Base-by-base conservation (phyloP, 805 yeast genomes). In the Kodamaea lidongshanica region DNA sequence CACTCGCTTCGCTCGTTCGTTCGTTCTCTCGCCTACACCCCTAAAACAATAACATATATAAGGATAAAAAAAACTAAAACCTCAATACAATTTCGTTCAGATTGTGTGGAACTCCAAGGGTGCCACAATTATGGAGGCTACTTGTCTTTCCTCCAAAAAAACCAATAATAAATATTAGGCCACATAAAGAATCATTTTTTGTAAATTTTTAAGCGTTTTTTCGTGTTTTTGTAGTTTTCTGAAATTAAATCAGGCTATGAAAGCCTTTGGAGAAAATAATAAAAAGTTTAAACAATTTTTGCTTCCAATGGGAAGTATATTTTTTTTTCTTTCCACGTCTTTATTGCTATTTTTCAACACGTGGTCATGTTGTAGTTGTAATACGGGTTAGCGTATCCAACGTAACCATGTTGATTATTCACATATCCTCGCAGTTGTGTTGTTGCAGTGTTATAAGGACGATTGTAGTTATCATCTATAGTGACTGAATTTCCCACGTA, bases 381-480 rank as follows among this genome's bases (percentile, higher is more conserved):
- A 39, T 57, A 61, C 12, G 65, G 63, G 38, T 60, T 61, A 12
- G 59, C 41, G 35, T 57, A 58, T 10, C 65, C 64, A 19, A 55
- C 58, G 40, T 49, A 56, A 18, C 29, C 28, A 7, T 28, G 31
- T 32, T 28, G 19, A n/a, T n/a, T n/a, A n/a, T n/a, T n/a, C n/a
- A n/a, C n/a, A n/a, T n/a, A n/a, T n/a, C n/a, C n/a, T n/a, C 2
- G 30, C 22, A 19, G 24, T 16, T n/a, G 16, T 15, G 15, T 19
- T 14, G 32, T 18, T 25, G 30, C n/a, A 27, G 30, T 23, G 19
- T 25, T 28, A 19, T 19, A 27, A 15, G 17, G 23, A 10, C 22
- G 25, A 11, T 27, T 29, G 34, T 17, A 16, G 32, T 20, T 19
- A 26, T 4, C 27, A 19, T 6, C 22, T 10, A 4, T 19, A 27